Conservation (phyloP, 1,284 basidiomycete genomes). For the Cutaneotrichosporon dermatis region DNA sequence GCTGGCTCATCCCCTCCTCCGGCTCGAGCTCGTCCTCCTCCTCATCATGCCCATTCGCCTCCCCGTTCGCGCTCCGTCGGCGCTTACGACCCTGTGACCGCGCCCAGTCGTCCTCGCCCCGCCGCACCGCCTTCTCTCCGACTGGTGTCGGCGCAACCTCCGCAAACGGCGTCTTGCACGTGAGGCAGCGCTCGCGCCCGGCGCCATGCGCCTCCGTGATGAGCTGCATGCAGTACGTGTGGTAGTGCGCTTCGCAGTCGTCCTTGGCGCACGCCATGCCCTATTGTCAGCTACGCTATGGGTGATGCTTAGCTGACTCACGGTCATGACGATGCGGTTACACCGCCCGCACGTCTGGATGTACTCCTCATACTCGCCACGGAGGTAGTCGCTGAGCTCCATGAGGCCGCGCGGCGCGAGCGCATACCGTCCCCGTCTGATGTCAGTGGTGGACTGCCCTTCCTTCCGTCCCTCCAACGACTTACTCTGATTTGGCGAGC, state of each 20-base stretch:
- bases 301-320: constrained; percentile 16
- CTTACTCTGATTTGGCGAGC: constrained; percentile 41
- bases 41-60: constrained; percentile 19
- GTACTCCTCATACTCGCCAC: constrained; percentile 32
- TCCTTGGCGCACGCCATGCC: constrained; percentile 30
- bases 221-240: constrained; percentile 33
- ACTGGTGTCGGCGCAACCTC: constrained; percentile 20
- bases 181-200: constrained; percentile 26
- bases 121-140: constrained; percentile 38
- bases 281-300: constrained; percentile 18
- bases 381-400: constrained; percentile 42
- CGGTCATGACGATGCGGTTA: constrained; percentile 32
- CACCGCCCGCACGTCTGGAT: constrained; percentile 36
- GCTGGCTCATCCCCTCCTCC: neutral
- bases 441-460: neutral
- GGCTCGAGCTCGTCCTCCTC: constrained; percentile 15
- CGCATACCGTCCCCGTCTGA: constrained; percentile 39
- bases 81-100: constrained; percentile 10
- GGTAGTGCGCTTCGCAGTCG: constrained; percentile 36
- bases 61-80: constrained; percentile 18
- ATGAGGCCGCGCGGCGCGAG: constrained; percentile 37
- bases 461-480: neutral
- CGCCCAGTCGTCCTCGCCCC: constrained; percentile 29
- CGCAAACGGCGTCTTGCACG: constrained; percentile 24
- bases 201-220: neutral